Evolutionary conservation across 2,329 filamentous ascomycete genomes (phyloP), one percentile per base, ranked within the genome.

Genomic region (Cladophialophora psammophila): DNA sequence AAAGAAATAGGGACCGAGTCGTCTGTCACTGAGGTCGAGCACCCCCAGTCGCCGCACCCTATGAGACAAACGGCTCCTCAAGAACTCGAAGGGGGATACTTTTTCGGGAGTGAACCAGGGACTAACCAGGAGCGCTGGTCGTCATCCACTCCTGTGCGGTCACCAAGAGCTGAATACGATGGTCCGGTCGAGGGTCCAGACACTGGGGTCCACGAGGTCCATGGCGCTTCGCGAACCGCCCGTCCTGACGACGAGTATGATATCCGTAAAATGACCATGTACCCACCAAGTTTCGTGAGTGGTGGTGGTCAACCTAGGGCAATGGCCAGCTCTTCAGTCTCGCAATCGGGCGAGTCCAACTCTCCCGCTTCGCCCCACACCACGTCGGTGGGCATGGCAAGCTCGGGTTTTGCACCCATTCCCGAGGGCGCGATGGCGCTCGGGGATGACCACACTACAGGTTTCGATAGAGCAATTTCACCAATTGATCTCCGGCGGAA

Each of bases 221-320:
- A 60, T 13, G 64, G 58, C 6, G 53, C 53, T n/a, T 50, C 58
- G 12, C 58, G 45, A 15, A 38, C 35, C 42, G 31, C 54, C 1
- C 34, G 35, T 8, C 53, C 64, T 26, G 64, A 66, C 13, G 59
- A 61, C 45, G 55, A 64, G 40, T 65, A 60, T 26, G 53, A 68
- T 18, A 36, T 65, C 50, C 57, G 62, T 6, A 65, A 68, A 10
- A 58, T 61, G 54, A 31, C 62, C 5, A 61, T 63, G 62, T 59
- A 68, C 48, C 62, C 66, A 7, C 66, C 66, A n/a, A 65, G 62
- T 34, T 42, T 68, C 40, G 62, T 68, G n/a, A 65, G 62, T 26
- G 54, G 36, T 12, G 60, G 60, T 26, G 59, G 48, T 20, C 31
- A 36, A 26, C 15, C n/a, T 54, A 48, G 34, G 20, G 48, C 31